Evolutionary conservation across 139 green algal species (phyloP).

Genomic region (Volvox africanus): DNA sequence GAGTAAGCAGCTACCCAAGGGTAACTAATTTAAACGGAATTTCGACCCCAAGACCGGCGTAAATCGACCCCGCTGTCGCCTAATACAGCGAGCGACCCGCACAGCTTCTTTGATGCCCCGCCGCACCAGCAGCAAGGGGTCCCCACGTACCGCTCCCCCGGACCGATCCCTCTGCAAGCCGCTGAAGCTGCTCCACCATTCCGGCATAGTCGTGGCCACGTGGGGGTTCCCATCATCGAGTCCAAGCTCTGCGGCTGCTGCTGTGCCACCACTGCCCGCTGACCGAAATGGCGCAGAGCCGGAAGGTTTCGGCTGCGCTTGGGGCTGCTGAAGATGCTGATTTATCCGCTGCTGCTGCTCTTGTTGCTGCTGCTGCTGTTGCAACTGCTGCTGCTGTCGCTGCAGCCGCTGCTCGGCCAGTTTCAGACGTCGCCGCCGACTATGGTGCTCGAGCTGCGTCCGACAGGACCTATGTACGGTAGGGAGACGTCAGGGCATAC

Average conservation of each 20-base stretch:
- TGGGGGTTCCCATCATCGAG: neutral
- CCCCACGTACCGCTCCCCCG: too few species aligned
- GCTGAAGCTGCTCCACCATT: neutral
- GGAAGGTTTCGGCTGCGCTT: neutral
- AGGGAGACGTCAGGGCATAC: neutral
- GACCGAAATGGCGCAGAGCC: too few species aligned
- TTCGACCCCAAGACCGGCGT: too few species aligned
- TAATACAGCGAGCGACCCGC: too few species aligned
- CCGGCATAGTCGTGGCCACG: neutral
- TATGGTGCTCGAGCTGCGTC: slow-evolving; percentile 14
- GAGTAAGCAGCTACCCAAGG: too few species aligned
- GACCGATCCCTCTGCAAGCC: neutral
- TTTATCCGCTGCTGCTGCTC: neutral
- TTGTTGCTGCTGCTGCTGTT: neutral
- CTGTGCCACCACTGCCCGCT: neutral
- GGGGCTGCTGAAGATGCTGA: neutral
- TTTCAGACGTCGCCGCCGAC: slow-evolving; percentile 20
- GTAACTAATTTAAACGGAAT: too few species aligned
- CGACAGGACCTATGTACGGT: slow-evolving; percentile 21
- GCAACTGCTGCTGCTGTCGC: neutral
- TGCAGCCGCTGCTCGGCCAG: neutral
- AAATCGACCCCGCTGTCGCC: too few species aligned
- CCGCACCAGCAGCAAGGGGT: too few species aligned
- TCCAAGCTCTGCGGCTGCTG: neutral
- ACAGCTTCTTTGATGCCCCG: too few species aligned